Evolutionary conservation across 352 stramenopile species (phyloP).

Genomic region (Phytophthora chlamydospora): DNA sequence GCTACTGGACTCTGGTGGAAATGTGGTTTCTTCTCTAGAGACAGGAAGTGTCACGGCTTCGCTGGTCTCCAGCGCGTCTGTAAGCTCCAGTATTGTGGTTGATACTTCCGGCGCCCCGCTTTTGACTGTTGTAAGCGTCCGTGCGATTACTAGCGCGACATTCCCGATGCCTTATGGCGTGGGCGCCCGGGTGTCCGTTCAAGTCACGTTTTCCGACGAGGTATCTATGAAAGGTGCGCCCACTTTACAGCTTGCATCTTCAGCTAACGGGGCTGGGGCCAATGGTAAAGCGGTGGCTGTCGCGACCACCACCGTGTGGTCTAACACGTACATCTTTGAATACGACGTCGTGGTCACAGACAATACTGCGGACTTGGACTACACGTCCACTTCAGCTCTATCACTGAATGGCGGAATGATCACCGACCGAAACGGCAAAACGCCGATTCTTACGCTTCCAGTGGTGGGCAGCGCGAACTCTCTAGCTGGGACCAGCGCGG

Average conservation of each 20-base stretch:
- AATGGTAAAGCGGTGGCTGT: conserved; percentile 65
- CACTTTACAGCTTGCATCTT: conserved; percentile 57
- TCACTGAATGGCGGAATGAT: conserved; percentile 62
- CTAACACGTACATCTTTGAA: conserved; percentile 61
- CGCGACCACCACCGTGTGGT: conserved; percentile 60
- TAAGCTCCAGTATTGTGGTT: conserved; percentile 66
- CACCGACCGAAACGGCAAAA: conserved; percentile 69
- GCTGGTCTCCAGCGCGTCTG: conserved; percentile 66
- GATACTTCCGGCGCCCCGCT: conserved; percentile 57
- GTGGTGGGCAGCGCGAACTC: conserved; percentile 46
- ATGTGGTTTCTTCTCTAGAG: conserved; percentile 59
- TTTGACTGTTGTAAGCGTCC: conserved; percentile 53
- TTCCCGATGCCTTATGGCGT: conserved; percentile 70
- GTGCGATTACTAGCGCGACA: conserved; percentile 41
- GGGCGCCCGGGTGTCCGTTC: conserved; percentile 59
- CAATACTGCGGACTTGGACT: conserved; percentile 59
- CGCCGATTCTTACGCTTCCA: conserved; percentile 60
- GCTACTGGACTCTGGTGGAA: conserved; percentile 68
- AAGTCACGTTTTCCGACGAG: conserved; percentile 84
- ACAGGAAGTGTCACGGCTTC: conserved; percentile 55
- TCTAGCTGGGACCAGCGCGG: conserved; percentile 50
- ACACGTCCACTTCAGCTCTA: conserved; percentile 60
- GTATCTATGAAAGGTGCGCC: conserved; percentile 63
- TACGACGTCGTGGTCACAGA: conserved; percentile 73
- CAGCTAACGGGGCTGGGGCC: conserved; percentile 25